Base-by-base conservation (phyloP, 331 rosid genomes). In the Dryas integrifolia region DNA sequence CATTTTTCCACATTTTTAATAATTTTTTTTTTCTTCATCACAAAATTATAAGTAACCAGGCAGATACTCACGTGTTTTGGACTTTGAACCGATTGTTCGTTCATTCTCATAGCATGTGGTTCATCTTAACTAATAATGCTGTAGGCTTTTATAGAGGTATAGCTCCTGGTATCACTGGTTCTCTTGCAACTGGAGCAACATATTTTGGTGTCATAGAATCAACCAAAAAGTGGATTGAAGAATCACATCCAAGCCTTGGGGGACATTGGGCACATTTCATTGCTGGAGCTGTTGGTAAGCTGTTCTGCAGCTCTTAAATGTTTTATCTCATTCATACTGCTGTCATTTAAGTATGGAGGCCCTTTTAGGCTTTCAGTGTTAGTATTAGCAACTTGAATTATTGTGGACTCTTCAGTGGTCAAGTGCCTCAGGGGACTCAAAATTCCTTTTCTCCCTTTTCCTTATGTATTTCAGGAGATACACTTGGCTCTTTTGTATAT, bases 141-240 rank as follows among this genome's bases (percentile, higher is more conserved):
- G 55, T 77, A 92, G 98, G 96, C 74, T 88, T 92, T 81, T 90
- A 90, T 76, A 92, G 96, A 81, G 98, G 98, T 59, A 69, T 90
- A 80, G 30, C 81, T 65, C 96, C 98, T 45, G 96, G 92, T 73
- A 45, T 92, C 78, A 85, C 82, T 45, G 96, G 98, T 74, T 92
- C 96, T 67, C 96, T 92, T 78, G 98, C 96, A 14, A 92, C 98
- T 73, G 96, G 98, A 61, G 98, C 98, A 52, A 92, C 98, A 43
- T 92, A 88, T 79, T 92, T 92, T 78, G 96, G 98, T 58, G 87
- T 90, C 80, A 90, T 92, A 61, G 92, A 90, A 85, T 92, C 90
- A 15, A 86, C 96, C 65, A 92, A 90, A 80, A 90, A 87, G 79
- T 92, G 96, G 98, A 90, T 86, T 72, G 96, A 88, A 85, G 91